Evolutionary conservation across 2,329 filamentous ascomycete genomes (phyloP), one percentile per base, ranked within the genome.

Genomic region (Talaromyces sp.): DNA sequence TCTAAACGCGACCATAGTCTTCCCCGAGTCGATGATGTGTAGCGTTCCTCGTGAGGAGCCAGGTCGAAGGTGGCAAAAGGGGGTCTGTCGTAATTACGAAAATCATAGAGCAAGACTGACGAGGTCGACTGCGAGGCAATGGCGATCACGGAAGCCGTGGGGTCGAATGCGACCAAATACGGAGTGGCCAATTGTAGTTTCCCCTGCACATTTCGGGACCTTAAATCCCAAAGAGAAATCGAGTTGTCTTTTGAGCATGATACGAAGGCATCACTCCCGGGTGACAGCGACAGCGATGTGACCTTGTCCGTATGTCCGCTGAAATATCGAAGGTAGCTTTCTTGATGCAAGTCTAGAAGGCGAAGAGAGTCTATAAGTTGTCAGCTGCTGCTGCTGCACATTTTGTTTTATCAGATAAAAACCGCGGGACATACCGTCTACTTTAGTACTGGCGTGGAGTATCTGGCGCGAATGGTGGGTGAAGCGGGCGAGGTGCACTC

Each of bases 261-360:
- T 61, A 99, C 86, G 78, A 99, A 98, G 66, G 89, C 89, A 75
- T 99, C 95, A 68, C 84, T 86, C 54, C 91, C 89, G 0, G 95
- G 95, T 65, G 93, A 93, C 64, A 98, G 84, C 1, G 89, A 81
- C 29, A 99, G 83, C 63, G 84, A 89, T 19, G 93, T 98, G 38
- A 99, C 95, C 59, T 87, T 82, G 62, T 85, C 88, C 49, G 90
- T 89, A 75, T 99, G 95, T 55, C 93, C 95, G 63, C 90, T 88
- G 73, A 98, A 99, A 77, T 99, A 99, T 64, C 95, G 89, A 64
- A 98, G 90, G 75, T 96, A 99, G 62, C 89, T 90, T 78, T 98
- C 97, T 75, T 98, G 95, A 76, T 99, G 95, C 13, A 80, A 70
- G 89, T 96, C 60, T 86, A 96, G 64, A 92, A 89, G 77, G 89